phyloP scores from a whole-genome alignment of 331 rosid genomes.

The Telfairia occidentalis region DNA sequence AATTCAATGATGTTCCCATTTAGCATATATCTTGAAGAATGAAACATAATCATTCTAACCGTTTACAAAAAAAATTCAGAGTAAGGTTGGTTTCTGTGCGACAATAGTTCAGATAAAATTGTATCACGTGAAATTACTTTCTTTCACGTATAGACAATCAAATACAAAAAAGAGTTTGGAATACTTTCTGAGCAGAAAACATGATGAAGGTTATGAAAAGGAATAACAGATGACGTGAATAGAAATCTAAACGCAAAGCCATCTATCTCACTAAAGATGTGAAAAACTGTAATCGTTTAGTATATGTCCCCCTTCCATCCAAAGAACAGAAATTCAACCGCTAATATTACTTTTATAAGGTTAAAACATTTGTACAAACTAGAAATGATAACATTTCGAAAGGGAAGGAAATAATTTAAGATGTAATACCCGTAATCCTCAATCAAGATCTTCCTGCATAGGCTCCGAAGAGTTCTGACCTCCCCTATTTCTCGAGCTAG shows the following conservation, averaged over 20 bases:
- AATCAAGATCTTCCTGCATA: conserved; percentile 87
- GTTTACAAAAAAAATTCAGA: neutral
- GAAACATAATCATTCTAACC: neutral
- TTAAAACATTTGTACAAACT: neutral
- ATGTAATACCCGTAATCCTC: conserved; percentile 26
- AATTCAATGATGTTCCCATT: neutral
- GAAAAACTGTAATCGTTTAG: neutral
- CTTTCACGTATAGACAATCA: neutral
- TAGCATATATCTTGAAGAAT: neutral
- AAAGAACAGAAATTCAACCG: neutral
- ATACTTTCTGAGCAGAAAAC: neutral
- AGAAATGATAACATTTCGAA: neutral
- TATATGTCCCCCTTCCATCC: neutral
- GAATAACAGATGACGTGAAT: neutral
- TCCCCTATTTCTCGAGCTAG: conserved; percentile 36
- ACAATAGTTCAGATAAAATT: neutral
- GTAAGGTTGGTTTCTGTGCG: too few relatives aligned
- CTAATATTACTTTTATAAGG: neutral
- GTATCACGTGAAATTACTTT: neutral
- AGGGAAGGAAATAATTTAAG: neutral
- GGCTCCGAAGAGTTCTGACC: conserved; percentile 58
- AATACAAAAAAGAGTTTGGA: neutral
- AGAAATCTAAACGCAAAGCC: neutral
- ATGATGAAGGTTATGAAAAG: neutral
- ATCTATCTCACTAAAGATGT: neutral